These are phyloP conservation scores for Claviceps spartinae DNA, from an alignment of 2,329 filamentous ascomycete genomes.

Conservation along the genomic window DNA sequence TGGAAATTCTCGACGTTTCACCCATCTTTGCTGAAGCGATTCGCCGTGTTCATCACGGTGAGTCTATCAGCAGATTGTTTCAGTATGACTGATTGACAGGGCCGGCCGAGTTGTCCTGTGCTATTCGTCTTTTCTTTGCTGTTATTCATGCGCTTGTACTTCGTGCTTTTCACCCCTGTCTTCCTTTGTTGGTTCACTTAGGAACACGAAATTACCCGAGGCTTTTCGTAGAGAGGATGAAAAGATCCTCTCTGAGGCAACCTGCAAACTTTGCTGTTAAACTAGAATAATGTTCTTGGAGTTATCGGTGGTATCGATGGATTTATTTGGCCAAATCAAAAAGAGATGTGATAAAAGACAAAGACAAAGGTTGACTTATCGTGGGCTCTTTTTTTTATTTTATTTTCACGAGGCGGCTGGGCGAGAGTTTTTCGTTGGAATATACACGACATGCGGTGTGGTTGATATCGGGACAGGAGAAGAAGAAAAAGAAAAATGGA, in stretches of 20 bases:
- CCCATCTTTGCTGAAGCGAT: constrained; percentile 92
- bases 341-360: background rate
- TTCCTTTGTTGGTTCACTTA: background rate
- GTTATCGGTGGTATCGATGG: background rate
- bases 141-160: background rate
- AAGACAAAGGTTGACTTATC: background rate
- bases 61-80: constrained; percentile 93
- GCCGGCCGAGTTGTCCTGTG: background rate
- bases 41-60: constrained; percentile 88
- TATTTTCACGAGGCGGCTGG: background rate
- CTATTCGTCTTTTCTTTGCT: background rate
- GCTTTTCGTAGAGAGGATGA: background rate
- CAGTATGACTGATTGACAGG: constrained; percentile 16
- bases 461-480: background rate
- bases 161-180: too few species aligned
- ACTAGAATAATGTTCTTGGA: background rate
- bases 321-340: too few species aligned
- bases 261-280: background rate
- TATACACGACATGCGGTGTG: background rate
- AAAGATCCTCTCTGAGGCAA: background rate
- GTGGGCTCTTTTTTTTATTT: background rate
- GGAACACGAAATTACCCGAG: background rate
- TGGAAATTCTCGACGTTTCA: constrained; percentile 82
- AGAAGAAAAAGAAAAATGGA: background rate
- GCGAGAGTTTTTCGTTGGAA: background rate